These are phyloP conservation scores for Bipolaris victoriae DNA, from an alignment of 2,329 filamentous ascomycete genomes.

Conservation along the genomic window DNA sequence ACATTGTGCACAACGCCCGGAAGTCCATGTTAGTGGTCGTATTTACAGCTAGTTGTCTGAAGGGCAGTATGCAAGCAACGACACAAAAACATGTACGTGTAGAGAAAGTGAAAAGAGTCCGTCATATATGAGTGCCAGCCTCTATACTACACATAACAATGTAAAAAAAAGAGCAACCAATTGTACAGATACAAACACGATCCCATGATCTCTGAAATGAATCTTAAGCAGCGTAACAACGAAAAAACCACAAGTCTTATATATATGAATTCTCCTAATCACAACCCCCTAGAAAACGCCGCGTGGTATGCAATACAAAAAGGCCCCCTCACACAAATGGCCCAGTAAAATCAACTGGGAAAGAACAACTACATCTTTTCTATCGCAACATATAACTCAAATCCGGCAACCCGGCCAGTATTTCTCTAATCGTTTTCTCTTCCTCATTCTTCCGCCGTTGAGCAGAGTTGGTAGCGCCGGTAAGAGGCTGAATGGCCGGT, in stretches of 20 bases:
- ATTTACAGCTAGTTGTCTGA: too few species aligned
- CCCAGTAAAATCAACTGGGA: too few species aligned
- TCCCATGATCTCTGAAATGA: too few species aligned
- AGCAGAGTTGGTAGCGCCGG: conserved; percentile 31
- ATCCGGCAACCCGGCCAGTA: conserved; percentile 39
- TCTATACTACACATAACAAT: too few species aligned
- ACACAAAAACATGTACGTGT: too few species aligned
- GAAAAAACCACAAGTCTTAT: not conserved
- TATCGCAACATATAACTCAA: conserved; percentile 42
- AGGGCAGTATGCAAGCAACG: too few species aligned
- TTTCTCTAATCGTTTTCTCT: conserved; percentile 33
- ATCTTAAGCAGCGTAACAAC: not conserved
- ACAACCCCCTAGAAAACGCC: conserved; percentile 1
- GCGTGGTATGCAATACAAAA: not conserved
- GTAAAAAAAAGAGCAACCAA: too few species aligned
- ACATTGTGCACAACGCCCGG: not conserved
- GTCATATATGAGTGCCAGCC: too few species aligned
- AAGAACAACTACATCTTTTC: not conserved
- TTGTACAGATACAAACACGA: too few species aligned
- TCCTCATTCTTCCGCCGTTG: conserved; percentile 39
- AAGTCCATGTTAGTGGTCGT: too few species aligned
- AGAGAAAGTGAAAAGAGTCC: too few species aligned
- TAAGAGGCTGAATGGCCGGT: conserved; percentile 30
- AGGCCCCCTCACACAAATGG: too few species aligned
- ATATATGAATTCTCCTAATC: not conserved